These are phyloP conservation scores for Cnidoscolus chayamansa DNA, from an alignment of 441 rosid genomes.

Conservation along the genomic window DNA sequence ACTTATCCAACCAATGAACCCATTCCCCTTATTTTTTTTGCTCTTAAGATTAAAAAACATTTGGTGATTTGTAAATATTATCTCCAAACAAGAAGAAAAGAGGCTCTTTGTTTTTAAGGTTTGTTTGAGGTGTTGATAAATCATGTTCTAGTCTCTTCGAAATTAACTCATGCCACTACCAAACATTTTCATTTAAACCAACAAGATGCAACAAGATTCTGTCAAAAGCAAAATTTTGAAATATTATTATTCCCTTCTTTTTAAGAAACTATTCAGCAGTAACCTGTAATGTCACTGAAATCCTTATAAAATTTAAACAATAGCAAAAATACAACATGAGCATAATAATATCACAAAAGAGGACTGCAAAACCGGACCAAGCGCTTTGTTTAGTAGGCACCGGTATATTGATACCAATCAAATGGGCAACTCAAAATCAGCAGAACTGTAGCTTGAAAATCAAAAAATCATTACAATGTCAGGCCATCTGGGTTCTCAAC, in stretches of 20 bases:
- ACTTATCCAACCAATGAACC: background rate
- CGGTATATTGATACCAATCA: conserved; percentile 9
- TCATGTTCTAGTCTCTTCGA: background rate
- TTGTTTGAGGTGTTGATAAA: background rate
- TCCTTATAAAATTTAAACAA: conserved; percentile 16
- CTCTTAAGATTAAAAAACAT: no score
- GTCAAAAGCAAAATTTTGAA: conserved; percentile 9
- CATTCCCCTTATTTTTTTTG: no score
- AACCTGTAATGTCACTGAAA: conserved; percentile 18
- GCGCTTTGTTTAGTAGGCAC: conserved; percentile 17
- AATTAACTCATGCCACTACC: background rate
- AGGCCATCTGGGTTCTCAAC: conserved; percentile 77
- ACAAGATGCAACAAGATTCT: conserved; percentile 11
- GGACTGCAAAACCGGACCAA: conserved; percentile 21
- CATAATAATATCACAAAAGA: background rate
- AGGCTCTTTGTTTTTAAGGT: no score
- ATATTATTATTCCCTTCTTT: conserved; percentile 18
- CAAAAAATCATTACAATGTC: conserved; percentile 44
- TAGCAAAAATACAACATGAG: conserved; percentile 18
- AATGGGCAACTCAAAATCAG: conserved; percentile 7
- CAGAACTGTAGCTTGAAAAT: conserved; percentile 16
- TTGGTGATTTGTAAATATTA: no score
- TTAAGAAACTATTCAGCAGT: conserved; percentile 14
- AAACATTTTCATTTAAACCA: background rate
- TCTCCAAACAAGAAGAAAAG: no score